Evolutionary conservation across 192 early-diverging fungal genomes (phyloP).

Genomic region (Geranomyces michiganensis): DNA sequence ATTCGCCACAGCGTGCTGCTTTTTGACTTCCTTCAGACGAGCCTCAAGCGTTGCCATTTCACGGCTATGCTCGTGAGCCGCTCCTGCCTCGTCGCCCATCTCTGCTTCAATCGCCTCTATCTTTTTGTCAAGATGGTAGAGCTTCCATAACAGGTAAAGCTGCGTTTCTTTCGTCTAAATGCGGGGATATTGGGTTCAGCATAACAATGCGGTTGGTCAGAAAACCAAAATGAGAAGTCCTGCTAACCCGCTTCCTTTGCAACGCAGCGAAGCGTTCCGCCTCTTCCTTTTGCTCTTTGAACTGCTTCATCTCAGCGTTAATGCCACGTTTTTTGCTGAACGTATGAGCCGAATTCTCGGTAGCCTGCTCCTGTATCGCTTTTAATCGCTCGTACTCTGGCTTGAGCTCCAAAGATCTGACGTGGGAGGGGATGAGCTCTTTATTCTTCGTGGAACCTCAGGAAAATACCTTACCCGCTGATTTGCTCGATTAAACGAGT

Average conservation of each 20-base stretch:
- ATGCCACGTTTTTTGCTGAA: constrained; percentile 92
- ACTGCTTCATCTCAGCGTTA: constrained; percentile 88
- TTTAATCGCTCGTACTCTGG: constrained; percentile 87
- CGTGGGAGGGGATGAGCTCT: background rate
- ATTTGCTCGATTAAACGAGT: constrained; percentile 95
- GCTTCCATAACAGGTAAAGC: constrained; percentile 83
- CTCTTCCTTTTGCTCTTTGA: constrained; percentile 89
- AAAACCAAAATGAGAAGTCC: background rate
- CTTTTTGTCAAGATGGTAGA: constrained; percentile 84
- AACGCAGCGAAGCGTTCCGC: constrained; percentile 79
- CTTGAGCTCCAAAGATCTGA: constrained; percentile 83
- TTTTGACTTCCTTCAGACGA: constrained; percentile 63
- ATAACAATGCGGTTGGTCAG: background rate
- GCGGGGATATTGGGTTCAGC: background rate
- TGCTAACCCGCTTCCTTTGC: constrained; percentile 58
- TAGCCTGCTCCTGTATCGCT: constrained; percentile 77
- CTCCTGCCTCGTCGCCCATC: constrained; percentile 59
- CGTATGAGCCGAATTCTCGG: constrained; percentile 84
- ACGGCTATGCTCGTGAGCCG: constrained; percentile 12
- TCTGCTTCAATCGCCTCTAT: constrained; percentile 61
- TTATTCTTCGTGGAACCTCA: background rate
- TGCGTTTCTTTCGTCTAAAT: constrained; percentile 66
- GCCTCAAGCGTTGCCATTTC: constrained; percentile 42
- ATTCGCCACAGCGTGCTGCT: constrained; percentile 73
- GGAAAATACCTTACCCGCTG: constrained; percentile 60